A percentile compares a stretch with the other conserved stretches of the same genome.
These are phyloP conservation scores for Pseudonectria buxi DNA, from an alignment of 2,329 filamentous ascomycete genomes.

Conservation along the genomic window DNA sequence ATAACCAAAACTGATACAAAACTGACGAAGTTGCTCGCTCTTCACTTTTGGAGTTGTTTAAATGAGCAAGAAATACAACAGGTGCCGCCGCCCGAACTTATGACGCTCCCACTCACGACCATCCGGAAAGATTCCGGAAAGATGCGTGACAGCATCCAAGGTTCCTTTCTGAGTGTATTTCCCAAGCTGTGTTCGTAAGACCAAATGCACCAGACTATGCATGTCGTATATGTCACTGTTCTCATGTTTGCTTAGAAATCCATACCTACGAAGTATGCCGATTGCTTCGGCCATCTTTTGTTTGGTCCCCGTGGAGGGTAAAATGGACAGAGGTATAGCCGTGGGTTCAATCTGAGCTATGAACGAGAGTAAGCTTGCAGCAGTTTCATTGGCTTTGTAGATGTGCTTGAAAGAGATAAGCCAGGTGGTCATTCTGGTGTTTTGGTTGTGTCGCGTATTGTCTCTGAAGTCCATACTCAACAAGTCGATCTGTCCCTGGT, in stretches of 20 bases:
- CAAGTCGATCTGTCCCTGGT: constrained; percentile 20
- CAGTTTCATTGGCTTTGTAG: constrained; percentile 17
- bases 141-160: too few species aligned
- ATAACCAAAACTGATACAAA: too few species aligned
- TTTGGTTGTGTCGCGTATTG: constrained; percentile 25
- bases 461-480: constrained; percentile 26
- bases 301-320: constrained; percentile 17
- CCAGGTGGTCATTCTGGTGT: constrained; percentile 33
- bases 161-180: neutral
- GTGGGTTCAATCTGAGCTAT: constrained; percentile 35
- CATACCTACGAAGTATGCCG: constrained; percentile 26
- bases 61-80: too few species aligned
- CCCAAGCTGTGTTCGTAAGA: constrained; percentile 23
- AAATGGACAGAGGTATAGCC: constrained; percentile 30
- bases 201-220: constrained; percentile 33
- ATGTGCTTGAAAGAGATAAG: constrained; percentile 36
- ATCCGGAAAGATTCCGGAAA: too few species aligned
- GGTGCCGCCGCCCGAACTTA: too few species aligned
- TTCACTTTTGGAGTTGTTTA: too few species aligned
- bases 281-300: constrained; percentile 21
- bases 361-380: constrained; percentile 33
- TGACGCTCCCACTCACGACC: too few species aligned
- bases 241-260: constrained; percentile 23
- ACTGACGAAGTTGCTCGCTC: too few species aligned
- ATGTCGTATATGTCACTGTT: constrained; percentile 27